Evolutionary conservation across 352 stramenopile genomes (phyloP), one percentile per base, ranked within the genome.

Genomic region (Pythium aristosporum): DNA sequence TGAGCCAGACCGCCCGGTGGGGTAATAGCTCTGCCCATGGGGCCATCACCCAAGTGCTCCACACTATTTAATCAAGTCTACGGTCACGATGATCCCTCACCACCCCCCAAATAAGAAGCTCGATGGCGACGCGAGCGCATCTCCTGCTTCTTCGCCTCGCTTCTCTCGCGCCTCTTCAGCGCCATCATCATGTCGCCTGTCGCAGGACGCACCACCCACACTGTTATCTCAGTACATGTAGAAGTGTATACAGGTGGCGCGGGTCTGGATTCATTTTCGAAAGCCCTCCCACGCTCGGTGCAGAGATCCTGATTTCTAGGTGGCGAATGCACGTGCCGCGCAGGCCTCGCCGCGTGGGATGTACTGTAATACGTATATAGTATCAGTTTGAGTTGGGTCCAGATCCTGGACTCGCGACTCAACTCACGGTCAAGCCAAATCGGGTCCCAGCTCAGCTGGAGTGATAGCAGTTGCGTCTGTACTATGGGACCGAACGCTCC

Each of bases 121-220:
- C n/a, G n/a, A n/a, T 30, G 25, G 25, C 25, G 5, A 5, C 25
- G 34, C 3, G 34, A 39, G 34, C 34, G 11, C 34, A 39, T 39
- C 34, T 30, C 34, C 39, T 3, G 39, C 39, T 46, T 46, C 39
- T 46, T 46, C 15, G 39, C 5, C 39, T 42, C 15, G 37, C 11
- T 42, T 42, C 37, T 42, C 37, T 46, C 39, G 44, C 44, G 44
- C n/a, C 44, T 5, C 28, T 50, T 50, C 44, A 50, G 44, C n/a
- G 7, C 9, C 41, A 47, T 21, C 3, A n/a, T 13, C 7, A 30
- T 0, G 10, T 13, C 44, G 44, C 44, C n/a, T 50, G 44, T 50
- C 44, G 44, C 44, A 50, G 44, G 44, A 13, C 18, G 21, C 1
- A 20, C 16, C 4, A 15, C 25, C 25, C 25, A 5, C 25, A 5